phyloP scores from a whole-genome alignment of 495 filamentous ascomycete species.

The Geoglossum glabrum region DNA sequence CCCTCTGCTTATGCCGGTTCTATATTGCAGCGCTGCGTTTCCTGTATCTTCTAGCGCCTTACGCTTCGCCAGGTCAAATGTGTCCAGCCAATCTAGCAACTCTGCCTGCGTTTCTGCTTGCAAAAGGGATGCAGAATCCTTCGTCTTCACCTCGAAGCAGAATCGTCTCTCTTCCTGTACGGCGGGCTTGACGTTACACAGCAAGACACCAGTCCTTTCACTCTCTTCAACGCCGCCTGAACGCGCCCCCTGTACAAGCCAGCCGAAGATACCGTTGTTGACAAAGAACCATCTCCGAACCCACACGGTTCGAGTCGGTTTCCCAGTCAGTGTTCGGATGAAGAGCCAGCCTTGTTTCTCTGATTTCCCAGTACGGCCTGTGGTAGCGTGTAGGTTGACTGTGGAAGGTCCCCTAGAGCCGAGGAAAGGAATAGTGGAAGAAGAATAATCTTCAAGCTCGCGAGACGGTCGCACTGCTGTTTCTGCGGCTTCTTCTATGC shows the following conservation, averaged over 20 bases:
- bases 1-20: conserved; percentile 24
- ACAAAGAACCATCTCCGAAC: conserved; percentile 86
- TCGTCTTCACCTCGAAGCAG: conserved; percentile 98
- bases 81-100: conserved; percentile 74
- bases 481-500: conserved; percentile 66
- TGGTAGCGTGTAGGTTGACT: conserved; percentile 24
- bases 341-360: conserved; percentile 96
- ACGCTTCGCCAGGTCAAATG: conserved; percentile 84
- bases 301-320: conserved; percentile 75
- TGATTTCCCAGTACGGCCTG: conserved; percentile 13
- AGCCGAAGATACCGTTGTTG: conserved; percentile 88
- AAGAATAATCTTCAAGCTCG: conserved; percentile 82
- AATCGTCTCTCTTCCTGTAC: conserved; percentile 86
- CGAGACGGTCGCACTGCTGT: conserved; percentile 54
- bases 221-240: conserved; percentile 82
- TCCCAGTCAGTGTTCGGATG: conserved; percentile 61
- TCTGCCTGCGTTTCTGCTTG: conserved; percentile 86
- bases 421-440: conserved; percentile 67
- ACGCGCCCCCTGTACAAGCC: conserved; percentile 69
- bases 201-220: conserved; percentile 83
- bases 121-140: conserved; percentile 70
- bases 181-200: conserved; percentile 79
- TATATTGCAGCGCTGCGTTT: conserved; percentile 29
- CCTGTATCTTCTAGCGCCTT: conserved; percentile 65
- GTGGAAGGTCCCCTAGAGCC: conserved; percentile 48